These are phyloP conservation scores for Trichophyton simii DNA, from an alignment of 2,329 filamentous ascomycete genomes.

Conservation along the genomic window DNA sequence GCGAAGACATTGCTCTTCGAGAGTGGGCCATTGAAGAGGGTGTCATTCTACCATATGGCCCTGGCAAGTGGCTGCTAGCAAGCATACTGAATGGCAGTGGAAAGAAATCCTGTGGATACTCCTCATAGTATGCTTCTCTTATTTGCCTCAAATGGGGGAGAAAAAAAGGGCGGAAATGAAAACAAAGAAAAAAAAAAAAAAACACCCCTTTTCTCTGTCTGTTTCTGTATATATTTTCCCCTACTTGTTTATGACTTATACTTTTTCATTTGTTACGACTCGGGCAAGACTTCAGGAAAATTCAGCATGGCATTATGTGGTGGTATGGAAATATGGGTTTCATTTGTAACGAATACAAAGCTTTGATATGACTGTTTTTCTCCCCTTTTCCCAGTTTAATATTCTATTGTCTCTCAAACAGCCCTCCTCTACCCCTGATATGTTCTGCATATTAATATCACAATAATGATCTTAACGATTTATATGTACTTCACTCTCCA, in stretches of 20 bases:
- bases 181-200: neutral
- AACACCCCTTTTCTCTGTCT: neutral
- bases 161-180: neutral
- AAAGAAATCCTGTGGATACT: neutral
- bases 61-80: conserved; percentile 14
- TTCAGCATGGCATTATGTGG: conserved; percentile 2
- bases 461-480: neutral
- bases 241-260: neutral
- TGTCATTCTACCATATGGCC: conserved; percentile 16
- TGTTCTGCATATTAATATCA: neutral
- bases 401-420: neutral
- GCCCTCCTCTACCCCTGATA: neutral
- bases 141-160: neutral
- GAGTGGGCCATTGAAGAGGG: conserved; percentile 30
- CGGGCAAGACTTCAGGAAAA: conserved; percentile 1
- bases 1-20: conserved; percentile 30
- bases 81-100: conserved; percentile 5
- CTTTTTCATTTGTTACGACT: neutral
- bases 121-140: neutral
- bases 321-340: neutral
- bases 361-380: neutral
- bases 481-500: neutral
- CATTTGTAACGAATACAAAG: neutral
- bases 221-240: neutral
- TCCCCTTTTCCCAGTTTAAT: neutral